A percentile compares a stretch with the other conserved stretches of the same genome.
Conservation (phyloP, 1,139 yeast genomes). For the Candida tetrigidarum region DNA sequence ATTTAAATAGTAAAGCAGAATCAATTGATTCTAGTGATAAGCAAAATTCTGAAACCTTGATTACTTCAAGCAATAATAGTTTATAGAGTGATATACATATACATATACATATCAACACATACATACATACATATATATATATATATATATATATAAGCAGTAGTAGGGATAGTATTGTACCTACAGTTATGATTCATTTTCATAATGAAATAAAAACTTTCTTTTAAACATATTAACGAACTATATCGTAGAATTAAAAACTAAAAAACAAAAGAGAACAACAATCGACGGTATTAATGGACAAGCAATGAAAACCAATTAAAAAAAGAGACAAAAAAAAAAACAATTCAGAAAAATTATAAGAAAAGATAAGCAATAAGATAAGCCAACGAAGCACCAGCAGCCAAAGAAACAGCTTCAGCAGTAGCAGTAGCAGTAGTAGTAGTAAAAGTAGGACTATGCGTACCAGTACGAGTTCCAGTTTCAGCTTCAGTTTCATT, state of each 20-base stretch:
- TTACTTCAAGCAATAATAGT: slow-evolving; percentile 10
- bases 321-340: background rate
- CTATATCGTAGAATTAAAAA: slow-evolving; percentile 1
- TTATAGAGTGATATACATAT: slow-evolving; percentile 12
- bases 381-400: slow-evolving; percentile 16
- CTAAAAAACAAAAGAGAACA: slow-evolving; percentile 1
- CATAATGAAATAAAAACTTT: slow-evolving; percentile 1
- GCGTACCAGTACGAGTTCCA: slow-evolving; percentile 4
- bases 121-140: too few relatives aligned
- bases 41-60: slow-evolving; percentile 6
- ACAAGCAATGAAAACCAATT: too few relatives aligned
- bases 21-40: slow-evolving; percentile 17
- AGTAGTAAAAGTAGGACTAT: slow-evolving; percentile 3
- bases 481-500: slow-evolving; percentile 1
- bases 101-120: background rate
- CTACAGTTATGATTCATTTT: too few relatives aligned
- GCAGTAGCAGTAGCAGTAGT: slow-evolving; percentile 14
- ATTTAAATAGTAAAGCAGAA: slow-evolving; percentile 16
- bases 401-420: slow-evolving; percentile 12
- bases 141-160: too few relatives aligned
- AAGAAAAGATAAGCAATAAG: slow-evolving; percentile 12
- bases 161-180: too few relatives aligned
- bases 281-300: too few relatives aligned
- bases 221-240: slow-evolving; percentile 4
- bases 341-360: slow-evolving; percentile 3